Conservation (phyloP, 371 early-diverging fungal species). For the Haplosporangium sp. region DNA sequence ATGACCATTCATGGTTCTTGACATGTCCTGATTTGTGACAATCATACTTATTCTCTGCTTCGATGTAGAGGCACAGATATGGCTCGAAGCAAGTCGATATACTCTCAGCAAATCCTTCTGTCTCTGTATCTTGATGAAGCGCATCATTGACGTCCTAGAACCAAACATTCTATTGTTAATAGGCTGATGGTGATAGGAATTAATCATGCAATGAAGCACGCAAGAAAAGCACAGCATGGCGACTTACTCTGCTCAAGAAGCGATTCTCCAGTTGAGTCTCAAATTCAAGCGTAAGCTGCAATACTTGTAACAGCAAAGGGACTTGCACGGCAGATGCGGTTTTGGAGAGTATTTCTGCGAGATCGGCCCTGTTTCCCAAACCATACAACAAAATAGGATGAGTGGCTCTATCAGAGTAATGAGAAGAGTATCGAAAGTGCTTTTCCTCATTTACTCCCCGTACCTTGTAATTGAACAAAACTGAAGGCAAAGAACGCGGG, state of each 20-base stretch:
- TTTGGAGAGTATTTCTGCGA: conserved; percentile 63
- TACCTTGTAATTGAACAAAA: conserved; percentile 89
- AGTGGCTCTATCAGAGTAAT: not conserved
- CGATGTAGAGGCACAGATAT: conserved; percentile 83
- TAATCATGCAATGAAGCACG: not conserved
- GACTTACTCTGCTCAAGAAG: conserved; percentile 64
- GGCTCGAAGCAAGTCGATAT: conserved; percentile 92
- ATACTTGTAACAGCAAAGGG: conserved; percentile 74
- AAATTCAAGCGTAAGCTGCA: conserved; percentile 90
- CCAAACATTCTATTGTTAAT: not conserved
- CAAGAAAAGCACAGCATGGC: not conserved
- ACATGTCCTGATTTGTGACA: not conserved
- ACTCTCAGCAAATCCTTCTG: conserved; percentile 69
- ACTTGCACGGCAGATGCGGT: conserved; percentile 67
- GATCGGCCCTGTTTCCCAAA: conserved; percentile 57
- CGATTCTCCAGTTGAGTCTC: conserved; percentile 85
- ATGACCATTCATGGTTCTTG: not conserved
- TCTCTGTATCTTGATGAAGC: conserved; percentile 35
- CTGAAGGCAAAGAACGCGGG: conserved; percentile 72
- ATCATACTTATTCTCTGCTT: conserved; percentile 82
- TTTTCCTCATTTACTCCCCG: too few species aligned
- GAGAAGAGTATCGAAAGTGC: too few species aligned
- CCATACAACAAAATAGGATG: not conserved
- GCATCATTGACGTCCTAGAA: conserved; percentile 49
- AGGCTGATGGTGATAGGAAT: too few species aligned